Conservation (phyloP, 2,329 filamentous ascomycete species). For the Lecanicillium sp. region DNA sequence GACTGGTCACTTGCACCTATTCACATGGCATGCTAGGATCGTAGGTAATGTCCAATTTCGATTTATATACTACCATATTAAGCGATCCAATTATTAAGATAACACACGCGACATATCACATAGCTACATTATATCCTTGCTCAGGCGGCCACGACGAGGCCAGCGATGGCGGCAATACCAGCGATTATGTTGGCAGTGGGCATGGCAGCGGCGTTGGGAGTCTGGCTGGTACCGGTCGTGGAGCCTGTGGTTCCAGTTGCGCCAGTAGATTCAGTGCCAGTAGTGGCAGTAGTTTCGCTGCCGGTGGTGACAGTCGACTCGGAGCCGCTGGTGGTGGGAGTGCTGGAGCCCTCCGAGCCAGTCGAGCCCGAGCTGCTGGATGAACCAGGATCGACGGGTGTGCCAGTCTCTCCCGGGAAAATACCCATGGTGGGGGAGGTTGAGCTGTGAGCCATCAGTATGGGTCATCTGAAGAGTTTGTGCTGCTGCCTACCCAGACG, state of each 20-base stretch:
- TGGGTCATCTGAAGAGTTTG: too few relatives aligned
- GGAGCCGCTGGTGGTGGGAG: background rate
- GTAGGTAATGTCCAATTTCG: too few relatives aligned
- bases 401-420: background rate
- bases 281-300: background rate
- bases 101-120: too few relatives aligned
- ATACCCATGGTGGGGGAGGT: background rate
- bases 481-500: background rate
- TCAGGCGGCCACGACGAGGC: constrained; percentile 4
- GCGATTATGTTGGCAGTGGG: constrained; percentile 9
- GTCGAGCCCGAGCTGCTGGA: background rate
- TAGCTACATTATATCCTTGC: too few relatives aligned
- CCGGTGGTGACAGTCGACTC: background rate
- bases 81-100: too few relatives aligned
- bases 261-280: background rate
- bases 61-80: too few relatives aligned
- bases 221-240: background rate
- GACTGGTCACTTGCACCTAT: too few relatives aligned
- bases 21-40: too few relatives aligned
- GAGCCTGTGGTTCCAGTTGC: background rate
- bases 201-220: constrained; percentile 1
- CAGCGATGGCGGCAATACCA: constrained; percentile 10
- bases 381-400: too few relatives aligned
- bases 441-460: background rate
- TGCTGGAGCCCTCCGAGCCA: background rate